A percentile compares a stretch with the other conserved stretches of the same genome.
These are phyloP conservation scores for Apiotrichum laibachii DNA, from an alignment of 1,284 basidiomycete species.

Conservation along the genomic window DNA sequence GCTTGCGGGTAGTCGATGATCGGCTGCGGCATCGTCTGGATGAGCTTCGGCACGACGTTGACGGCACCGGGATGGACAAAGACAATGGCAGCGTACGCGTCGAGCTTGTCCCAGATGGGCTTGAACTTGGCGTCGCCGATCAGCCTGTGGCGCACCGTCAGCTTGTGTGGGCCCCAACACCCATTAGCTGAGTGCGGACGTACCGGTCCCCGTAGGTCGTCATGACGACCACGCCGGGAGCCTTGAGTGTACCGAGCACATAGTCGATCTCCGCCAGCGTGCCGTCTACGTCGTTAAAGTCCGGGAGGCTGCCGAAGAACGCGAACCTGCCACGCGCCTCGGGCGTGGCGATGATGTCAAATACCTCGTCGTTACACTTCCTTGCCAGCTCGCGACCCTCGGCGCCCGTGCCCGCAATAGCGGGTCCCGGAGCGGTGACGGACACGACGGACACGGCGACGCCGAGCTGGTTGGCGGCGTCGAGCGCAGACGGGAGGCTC, in stretches of 20 bases:
- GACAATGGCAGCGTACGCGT: constrained; percentile 4
- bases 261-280: constrained; percentile 10
- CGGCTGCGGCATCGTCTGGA: constrained; percentile 9
- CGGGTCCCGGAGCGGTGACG: constrained; percentile 10
- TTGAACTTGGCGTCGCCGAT: constrained; percentile 6
- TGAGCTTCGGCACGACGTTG: background rate
- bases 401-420: background rate
- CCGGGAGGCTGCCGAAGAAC: constrained; percentile 6
- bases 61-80: constrained; percentile 11
- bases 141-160: background rate
- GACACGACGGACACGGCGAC: constrained; percentile 5
- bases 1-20: constrained; percentile 12
- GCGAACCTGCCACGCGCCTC: background rate
- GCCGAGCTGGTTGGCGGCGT: constrained; percentile 2
- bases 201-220: constrained; percentile 8
- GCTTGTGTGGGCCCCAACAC: background rate
- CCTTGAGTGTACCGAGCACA: background rate
- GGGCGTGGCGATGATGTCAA: background rate
- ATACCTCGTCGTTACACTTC: constrained; percentile 7
- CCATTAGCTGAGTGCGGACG: background rate
- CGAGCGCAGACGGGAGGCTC: background rate
- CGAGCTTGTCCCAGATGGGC: constrained; percentile 12
- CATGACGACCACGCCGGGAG: constrained; percentile 6
- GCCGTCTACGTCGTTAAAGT: constrained; percentile 7
- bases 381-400: constrained; percentile 7